Evolutionary conservation across 805 yeast species (phyloP).

Genomic region (Candida montana): DNA sequence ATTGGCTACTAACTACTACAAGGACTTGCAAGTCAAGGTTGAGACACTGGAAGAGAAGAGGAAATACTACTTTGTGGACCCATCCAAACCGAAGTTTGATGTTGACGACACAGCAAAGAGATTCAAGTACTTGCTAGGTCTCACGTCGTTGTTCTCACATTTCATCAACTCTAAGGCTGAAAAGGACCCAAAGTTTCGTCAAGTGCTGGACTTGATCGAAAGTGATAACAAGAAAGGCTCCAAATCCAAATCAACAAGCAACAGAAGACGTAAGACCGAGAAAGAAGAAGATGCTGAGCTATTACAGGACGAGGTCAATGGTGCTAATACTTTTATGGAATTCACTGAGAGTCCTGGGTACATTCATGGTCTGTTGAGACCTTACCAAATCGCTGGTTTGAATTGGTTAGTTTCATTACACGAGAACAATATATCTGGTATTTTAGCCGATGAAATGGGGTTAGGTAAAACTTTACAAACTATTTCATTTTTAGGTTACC

Average conservation of each 20-base stretch:
- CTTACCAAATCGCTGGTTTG: constrained; percentile 75
- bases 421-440: constrained; percentile 66
- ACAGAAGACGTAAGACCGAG: constrained; percentile 64
- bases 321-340: constrained; percentile 42
- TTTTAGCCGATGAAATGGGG: constrained; percentile 85
- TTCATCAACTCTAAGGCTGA: constrained; percentile 61
- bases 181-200: constrained; percentile 50
- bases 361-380: constrained; percentile 57
- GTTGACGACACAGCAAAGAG: constrained; percentile 58
- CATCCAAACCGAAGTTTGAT: constrained; percentile 37
- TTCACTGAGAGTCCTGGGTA: constrained; percentile 83
- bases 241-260: constrained; percentile 24
- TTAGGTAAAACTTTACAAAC: constrained; percentile 79
- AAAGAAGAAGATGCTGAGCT: constrained; percentile 76
- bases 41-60: constrained; percentile 13
- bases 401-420: constrained; percentile 72
- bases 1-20: background rate
- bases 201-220: constrained; percentile 42
- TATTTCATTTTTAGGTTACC: constrained; percentile 61
- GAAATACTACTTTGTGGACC: constrained; percentile 30
- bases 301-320: constrained; percentile 49
- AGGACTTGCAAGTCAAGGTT: constrained; percentile 2
- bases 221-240: constrained; percentile 21
- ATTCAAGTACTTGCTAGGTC: constrained; percentile 59
- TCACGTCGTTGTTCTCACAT: constrained; percentile 63